A percentile compares a stretch with the other conserved stretches of the same genome.
Evolutionary conservation across 306 rosid genomes (phyloP).

Genomic region (Casuarina cunninghamiana): DNA sequence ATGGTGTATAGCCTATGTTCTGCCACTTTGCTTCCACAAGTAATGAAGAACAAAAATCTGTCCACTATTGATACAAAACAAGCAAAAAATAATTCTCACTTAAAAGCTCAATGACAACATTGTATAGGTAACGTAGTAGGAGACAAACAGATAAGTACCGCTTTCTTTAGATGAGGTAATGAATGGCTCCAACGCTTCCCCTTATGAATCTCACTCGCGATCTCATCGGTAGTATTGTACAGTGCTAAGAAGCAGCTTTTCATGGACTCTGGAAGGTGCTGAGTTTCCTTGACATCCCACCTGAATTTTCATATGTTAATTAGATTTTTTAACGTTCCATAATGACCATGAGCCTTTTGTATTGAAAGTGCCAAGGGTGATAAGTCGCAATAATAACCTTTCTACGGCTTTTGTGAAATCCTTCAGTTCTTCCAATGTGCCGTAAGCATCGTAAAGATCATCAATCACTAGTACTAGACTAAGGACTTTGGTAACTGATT

Average conservation of each 20-base stretch:
- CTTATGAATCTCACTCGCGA: neutral
- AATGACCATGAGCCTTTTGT: neutral
- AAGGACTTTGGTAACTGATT: slow-evolving; percentile 60
- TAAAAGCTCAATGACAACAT: neutral
- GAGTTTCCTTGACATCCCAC: slow-evolving; percentile 1
- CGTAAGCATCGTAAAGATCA: slow-evolving; percentile 63
- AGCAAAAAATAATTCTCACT: neutral
- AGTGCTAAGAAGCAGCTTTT: neutral
- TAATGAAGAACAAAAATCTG: neutral
- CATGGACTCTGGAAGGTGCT: neutral
- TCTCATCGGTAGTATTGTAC: neutral
- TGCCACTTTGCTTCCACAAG: slow-evolving; percentile 1
- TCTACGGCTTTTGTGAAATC: slow-evolving; percentile 53
- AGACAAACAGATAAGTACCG: neutral
- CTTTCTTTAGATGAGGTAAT: neutral
- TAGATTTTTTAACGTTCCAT: neutral
- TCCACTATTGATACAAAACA: neutral
- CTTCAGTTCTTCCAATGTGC: slow-evolving; percentile 52
- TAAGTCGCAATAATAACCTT: slow-evolving; percentile 30
- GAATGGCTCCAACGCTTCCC: neutral
- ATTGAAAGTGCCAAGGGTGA: neutral
- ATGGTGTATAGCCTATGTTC: slow-evolving; percentile 38
- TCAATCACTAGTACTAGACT: slow-evolving; percentile 48
- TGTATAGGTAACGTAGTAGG: too few relatives aligned
- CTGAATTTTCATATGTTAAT: neutral